Evolutionary conservation across 805 yeast genomes (phyloP).

Genomic region (Zygoascus bituminiphila): DNA sequence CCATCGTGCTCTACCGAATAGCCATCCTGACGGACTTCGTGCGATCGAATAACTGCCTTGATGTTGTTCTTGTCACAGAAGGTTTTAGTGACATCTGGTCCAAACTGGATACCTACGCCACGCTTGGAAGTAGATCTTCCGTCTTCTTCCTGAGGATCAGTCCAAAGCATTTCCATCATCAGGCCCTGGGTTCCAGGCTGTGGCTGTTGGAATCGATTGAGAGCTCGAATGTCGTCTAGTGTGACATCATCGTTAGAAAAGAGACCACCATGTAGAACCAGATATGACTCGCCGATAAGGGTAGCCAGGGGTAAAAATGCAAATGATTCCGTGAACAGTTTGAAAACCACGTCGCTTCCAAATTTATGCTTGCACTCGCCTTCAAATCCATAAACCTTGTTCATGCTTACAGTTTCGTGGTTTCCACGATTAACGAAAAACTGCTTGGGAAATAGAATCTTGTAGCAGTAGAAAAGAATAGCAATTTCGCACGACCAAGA

Average conservation of each 20-base stretch:
- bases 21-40: slow-evolving; percentile 91
- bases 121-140: slow-evolving; percentile 88
- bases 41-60: slow-evolving; percentile 81
- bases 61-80: slow-evolving; percentile 68
- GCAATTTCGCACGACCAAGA: slow-evolving; percentile 98
- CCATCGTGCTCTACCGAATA: slow-evolving; percentile 83
- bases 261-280: slow-evolving; percentile 94
- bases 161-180: slow-evolving; percentile 96
- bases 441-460: slow-evolving; percentile 62
- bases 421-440: slow-evolving; percentile 86
- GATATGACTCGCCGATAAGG: slow-evolving; percentile 64
- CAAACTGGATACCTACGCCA: slow-evolving; percentile 94
- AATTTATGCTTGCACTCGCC: slow-evolving; percentile 93
- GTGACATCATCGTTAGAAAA: slow-evolving; percentile 69
- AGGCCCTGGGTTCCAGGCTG: slow-evolving; percentile 90
- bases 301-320: slow-evolving; percentile 81
- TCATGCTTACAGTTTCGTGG: slow-evolving; percentile 96
- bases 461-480: slow-evolving; percentile 63
- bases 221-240: slow-evolving; percentile 62
- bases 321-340: slow-evolving; percentile 79
- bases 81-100: slow-evolving; percentile 82
- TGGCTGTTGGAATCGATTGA: slow-evolving; percentile 54
- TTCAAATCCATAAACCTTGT: slow-evolving; percentile 89
- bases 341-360: slow-evolving; percentile 59
- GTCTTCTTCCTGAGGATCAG: slow-evolving; percentile 75